Base-by-base conservation (phyloP, 441 rosid genomes). In the Populus hybrid region DNA sequence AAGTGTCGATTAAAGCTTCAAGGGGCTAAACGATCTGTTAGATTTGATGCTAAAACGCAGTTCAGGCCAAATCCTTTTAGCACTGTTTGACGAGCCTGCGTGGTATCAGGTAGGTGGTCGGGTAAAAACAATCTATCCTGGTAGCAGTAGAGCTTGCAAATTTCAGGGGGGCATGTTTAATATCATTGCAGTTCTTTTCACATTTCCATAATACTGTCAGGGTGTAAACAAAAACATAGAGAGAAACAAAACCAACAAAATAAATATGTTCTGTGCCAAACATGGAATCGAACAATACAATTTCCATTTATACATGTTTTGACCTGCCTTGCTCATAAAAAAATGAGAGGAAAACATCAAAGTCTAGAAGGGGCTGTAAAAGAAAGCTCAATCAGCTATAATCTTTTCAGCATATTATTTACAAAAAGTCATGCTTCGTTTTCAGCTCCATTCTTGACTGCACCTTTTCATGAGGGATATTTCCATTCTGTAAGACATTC, bases 91-190 rank as follows among this genome's bases (percentile, higher is more conserved):
- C 42, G 64, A 77, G 75, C 78, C 72, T 69, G 5, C 2, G 6
- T 73, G 30, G 75, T 63, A 46, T 77, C 46, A 66, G 66, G 74
- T 75, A 78, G 24, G 70, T 78, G 76, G 79, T 74, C 70, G 26
- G 57, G 76, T 74, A 74, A 81, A 74, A 50, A 50, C 59, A 14
- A 16, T 1, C 59, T 14, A 50, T 16, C 59, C 59, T 50, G 59
- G 59, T 4, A 50, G n/a, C 6, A 5, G n/a, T 50, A 50, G n/a
- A 50, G 59, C 59, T 50, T 50, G 59, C 20, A 50, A 50, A 50
- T 50, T 50, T 50, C 59, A 16, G 59, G 59, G 20, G n/a, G 59
- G 8, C 53, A 42, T 42, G 53, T 42, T 42, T 42, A 42, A 3
- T 42, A 42, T 1, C 2, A 42, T 42, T 42, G 53, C 53, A 12